These are phyloP conservation scores for Inga leiocalycina DNA, from an alignment of 306 rosid genomes.

Conservation along the genomic window DNA sequence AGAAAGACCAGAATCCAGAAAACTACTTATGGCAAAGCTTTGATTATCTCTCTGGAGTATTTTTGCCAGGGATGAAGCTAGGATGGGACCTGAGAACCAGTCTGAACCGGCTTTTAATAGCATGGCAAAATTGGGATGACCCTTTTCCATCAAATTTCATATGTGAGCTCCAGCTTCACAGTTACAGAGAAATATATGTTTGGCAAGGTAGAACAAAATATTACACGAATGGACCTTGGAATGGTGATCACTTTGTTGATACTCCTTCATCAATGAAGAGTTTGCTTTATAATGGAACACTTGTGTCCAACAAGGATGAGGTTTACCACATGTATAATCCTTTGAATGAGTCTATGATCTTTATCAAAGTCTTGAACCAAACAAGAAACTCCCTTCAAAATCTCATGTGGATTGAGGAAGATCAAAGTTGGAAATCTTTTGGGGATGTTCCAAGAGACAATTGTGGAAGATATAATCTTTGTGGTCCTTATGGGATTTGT, in stretches of 20 bases:
- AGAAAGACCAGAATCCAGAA: slow-evolving; percentile 18
- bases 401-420: not conserved
- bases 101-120: slow-evolving; percentile 23
- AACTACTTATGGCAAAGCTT: not conserved
- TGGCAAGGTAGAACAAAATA: slow-evolving; percentile 13
- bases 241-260: slow-evolving; percentile 37
- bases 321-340: slow-evolving; percentile 29
- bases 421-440: not conserved
- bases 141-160: slow-evolving; percentile 39
- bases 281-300: not conserved
- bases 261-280: not conserved
- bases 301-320: slow-evolving; percentile 27
- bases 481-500: not conserved
- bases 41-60: slow-evolving; percentile 46
- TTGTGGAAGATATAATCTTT: not conserved
- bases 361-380: not conserved
- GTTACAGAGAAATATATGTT: slow-evolving; percentile 30
- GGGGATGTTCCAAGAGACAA: not conserved
- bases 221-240: slow-evolving; percentile 39
- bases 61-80: slow-evolving; percentile 45
- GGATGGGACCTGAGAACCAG: slow-evolving; percentile 44
- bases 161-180: slow-evolving; percentile 8
- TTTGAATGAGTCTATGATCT: slow-evolving; percentile 12
- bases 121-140: slow-evolving; percentile 41
- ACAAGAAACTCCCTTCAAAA: not conserved